Percentiles rank a stretch among this genome's conserved stretches.
Conservation (phyloP, 805 yeast genomes). For the Lipomyces japonicus region DNA sequence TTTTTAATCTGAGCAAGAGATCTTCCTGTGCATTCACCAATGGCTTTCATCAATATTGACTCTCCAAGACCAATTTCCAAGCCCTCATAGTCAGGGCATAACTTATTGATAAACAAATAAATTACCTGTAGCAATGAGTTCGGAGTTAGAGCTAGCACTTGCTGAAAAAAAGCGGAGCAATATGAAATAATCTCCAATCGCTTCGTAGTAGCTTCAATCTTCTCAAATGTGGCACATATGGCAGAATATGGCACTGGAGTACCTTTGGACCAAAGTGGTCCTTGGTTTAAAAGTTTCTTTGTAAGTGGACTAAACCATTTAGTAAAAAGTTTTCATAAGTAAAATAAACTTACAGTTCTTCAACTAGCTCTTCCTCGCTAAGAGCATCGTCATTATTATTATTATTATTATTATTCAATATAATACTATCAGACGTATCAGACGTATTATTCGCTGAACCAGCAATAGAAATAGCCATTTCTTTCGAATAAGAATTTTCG, state of each 20-base stretch:
- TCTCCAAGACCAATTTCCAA: slow-evolving; percentile 93
- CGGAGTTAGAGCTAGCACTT: slow-evolving; percentile 55
- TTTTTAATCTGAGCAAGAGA: slow-evolving; percentile 63
- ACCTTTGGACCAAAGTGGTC: slow-evolving; percentile 11
- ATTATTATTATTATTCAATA: background rate
- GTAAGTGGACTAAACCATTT: slow-evolving; percentile 4
- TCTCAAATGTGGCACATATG: slow-evolving; percentile 57
- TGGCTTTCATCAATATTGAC: slow-evolving; percentile 77
- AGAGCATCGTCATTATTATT: background rate
- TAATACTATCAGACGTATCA: too few relatives aligned
- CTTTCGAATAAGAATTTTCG: slow-evolving; percentile 2
- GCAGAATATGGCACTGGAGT: slow-evolving; percentile 28
- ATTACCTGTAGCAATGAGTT: slow-evolving; percentile 62
- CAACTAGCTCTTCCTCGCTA: slow-evolving; percentile 10
- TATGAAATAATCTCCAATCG: slow-evolving; percentile 75
- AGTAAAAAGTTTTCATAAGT: background rate
- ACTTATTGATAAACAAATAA: slow-evolving; percentile 71
- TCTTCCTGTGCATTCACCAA: slow-evolving; percentile 86
- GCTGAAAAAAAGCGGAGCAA: slow-evolving; percentile 67
- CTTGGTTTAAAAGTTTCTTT: background rate
- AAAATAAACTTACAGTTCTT: slow-evolving; percentile 8
- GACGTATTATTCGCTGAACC: too few relatives aligned
- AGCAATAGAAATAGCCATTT: background rate
- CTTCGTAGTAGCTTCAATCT: slow-evolving; percentile 74
- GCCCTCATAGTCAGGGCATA: slow-evolving; percentile 87